A percentile compares a stretch with the other conserved stretches of the same genome.
phyloP scores from a whole-genome alignment of 805 yeast genomes.

The Yarrowia sp. region DNA sequence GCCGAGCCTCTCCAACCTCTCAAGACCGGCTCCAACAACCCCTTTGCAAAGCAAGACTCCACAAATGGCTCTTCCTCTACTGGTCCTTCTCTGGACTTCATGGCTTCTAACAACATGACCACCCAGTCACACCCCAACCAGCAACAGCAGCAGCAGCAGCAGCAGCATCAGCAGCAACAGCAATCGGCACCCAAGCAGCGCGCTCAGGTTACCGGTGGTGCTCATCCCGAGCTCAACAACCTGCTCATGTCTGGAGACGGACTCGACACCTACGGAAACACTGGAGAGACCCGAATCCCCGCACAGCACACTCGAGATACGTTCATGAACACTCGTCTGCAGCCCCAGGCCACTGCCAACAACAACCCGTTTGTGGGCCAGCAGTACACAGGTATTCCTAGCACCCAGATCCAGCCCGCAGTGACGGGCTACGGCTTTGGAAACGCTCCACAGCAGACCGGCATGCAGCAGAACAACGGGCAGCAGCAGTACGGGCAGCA shows the following conservation, averaged over 20 bases:
- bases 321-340: constrained; percentile 75
- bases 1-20: constrained; percentile 60
- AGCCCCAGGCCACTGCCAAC: constrained; percentile 32
- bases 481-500: neutral
- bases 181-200: constrained; percentile 33
- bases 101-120: constrained; percentile 20
- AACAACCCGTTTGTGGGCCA: constrained; percentile 61
- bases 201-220: constrained; percentile 29
- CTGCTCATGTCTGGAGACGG: constrained; percentile 85
- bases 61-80: neutral
- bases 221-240: constrained; percentile 58
- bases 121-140: constrained; percentile 13
- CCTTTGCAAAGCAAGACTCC: constrained; percentile 51
- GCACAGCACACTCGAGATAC: constrained; percentile 86
- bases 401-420: constrained; percentile 65
- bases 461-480: neutral
- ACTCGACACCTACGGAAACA: constrained; percentile 87
- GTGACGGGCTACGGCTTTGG: constrained; percentile 96
- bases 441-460: constrained; percentile 49
- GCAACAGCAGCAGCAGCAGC: constrained; percentile 34
- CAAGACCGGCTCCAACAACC: constrained; percentile 72
- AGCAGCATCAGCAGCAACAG: constrained; percentile 34
- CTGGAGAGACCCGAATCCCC: constrained; percentile 79
- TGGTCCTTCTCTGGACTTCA: constrained; percentile 25
- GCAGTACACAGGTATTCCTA: constrained; percentile 71